Evolutionary conservation across 768 basidiomycete species (phyloP), one percentile per base, ranked within the genome.

Genomic region (Phylloporus rhodoxanthus): DNA sequence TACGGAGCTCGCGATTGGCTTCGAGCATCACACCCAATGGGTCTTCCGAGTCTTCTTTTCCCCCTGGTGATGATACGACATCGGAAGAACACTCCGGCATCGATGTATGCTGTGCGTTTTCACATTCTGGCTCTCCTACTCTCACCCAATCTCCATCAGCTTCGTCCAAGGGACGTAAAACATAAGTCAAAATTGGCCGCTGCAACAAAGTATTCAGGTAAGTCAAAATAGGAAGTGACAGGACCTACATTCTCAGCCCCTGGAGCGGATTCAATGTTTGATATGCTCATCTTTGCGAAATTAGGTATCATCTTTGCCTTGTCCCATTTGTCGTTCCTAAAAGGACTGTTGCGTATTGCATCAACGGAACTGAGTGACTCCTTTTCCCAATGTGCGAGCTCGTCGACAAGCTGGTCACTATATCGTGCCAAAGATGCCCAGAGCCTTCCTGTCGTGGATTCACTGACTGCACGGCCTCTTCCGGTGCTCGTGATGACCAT

Each of bases 391-490:
- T 65, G 64, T 59, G 86, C 81, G 11, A 92, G 70, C 38, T 73
- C 67, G 5, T 78, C 75, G 4, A 89, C 78, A 32, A 91, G 74
- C 1, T 64, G 70, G 55, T 92, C 87, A 53, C 84, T 81, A 60
- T 94, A 94, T 47, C 89, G 74, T n/a, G 87, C 83, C 11, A 93
- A 68, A 17, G 86, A 88, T 3, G 74, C 82, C 87, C 85, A 90
- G 4, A 82, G 68, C 30, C 75, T 72, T 30, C 72, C 70, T 55
- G 64, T 57, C 46, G 70, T 65, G 25, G 60, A 49, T 45, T 66
- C 58, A 34, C 48, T 28, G 26, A 28, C 53, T 48, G 43, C 62
- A 37, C 63, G 73, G 70, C 42, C 68, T 68, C 43, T 70, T 61
- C 52, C 72, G 14, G 77, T 66, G 29, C 70, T 68, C 45, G 77